Percentiles rank a stretch among this genome's conserved stretches.
phyloP scores from a whole-genome alignment of 768 basidiomycete genomes.

The Cystofilobasidium ferigula region DNA sequence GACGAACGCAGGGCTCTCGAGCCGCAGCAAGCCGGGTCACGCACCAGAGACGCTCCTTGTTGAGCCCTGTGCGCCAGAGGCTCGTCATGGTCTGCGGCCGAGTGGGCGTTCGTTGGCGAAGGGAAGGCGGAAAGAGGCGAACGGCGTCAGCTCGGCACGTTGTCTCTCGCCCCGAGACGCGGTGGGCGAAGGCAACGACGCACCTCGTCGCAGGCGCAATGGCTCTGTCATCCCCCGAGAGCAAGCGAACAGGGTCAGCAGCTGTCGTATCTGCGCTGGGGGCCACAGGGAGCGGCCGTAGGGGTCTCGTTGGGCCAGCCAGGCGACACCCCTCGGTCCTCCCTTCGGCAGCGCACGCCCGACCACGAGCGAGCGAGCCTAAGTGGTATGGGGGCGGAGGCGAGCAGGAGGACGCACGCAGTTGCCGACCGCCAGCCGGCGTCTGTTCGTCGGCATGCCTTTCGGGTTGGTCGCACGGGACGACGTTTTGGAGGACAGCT shows the following conservation, averaged over 20 bases:
- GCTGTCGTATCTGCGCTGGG: too few species aligned
- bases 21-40: not conserved
- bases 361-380: not conserved
- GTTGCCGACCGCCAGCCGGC: constrained; percentile 11
- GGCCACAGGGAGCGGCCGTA: not conserved
- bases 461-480: not conserved
- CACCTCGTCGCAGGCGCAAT: constrained; percentile 8
- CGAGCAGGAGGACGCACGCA: constrained; percentile 1
- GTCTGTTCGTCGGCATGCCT: constrained; percentile 1
- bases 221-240: not conserved
- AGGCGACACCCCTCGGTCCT: not conserved
- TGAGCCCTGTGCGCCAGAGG: constrained; percentile 21
- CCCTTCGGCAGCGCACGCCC: not conserved
- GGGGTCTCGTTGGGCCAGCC: not conserved
- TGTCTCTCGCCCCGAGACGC: not conserved
- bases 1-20: not conserved
- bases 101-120: not conserved
- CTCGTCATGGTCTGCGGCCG: constrained; percentile 12
- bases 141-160: too few species aligned
- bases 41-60: constrained; percentile 22
- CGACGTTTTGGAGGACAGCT: not conserved
- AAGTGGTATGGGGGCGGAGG: not conserved
- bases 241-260: not conserved
- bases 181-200: not conserved
- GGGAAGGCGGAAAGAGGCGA: not conserved